A percentile compares a stretch with the other conserved stretches of the same genome.
These are phyloP conservation scores for Fusarium newnesense DNA, from an alignment of 2,329 filamentous ascomycete genomes.

Conservation along the genomic window DNA sequence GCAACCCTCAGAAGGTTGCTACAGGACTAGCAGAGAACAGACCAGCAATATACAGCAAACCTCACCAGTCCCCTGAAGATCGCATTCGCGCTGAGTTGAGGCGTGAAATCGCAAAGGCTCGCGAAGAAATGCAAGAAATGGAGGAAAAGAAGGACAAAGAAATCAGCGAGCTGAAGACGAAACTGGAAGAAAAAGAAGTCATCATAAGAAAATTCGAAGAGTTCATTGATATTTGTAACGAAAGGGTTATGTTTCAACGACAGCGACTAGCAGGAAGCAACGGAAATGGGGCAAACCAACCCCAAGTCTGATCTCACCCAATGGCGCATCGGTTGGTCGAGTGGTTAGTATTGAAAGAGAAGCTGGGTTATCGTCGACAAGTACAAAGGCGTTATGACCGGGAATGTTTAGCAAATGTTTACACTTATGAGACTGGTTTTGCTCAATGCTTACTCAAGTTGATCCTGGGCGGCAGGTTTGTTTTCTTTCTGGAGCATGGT, in stretches of 20 bases:
- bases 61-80: slow-evolving; percentile 70
- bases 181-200: slow-evolving; percentile 71
- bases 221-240: slow-evolving; percentile 77
- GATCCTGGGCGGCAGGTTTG: slow-evolving; percentile 35
- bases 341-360: slow-evolving; percentile 29
- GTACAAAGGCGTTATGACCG: slow-evolving; percentile 37
- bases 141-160: slow-evolving; percentile 67
- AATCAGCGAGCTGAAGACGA: slow-evolving; percentile 66
- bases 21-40: slow-evolving; percentile 68
- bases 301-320: slow-evolving; percentile 32
- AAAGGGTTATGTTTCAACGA: slow-evolving; percentile 71
- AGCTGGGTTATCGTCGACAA: slow-evolving; percentile 12
- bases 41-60: slow-evolving; percentile 74
- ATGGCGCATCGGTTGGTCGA: slow-evolving; percentile 28
- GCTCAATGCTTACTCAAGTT: slow-evolving; percentile 19
- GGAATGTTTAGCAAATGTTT: slow-evolving; percentile 9
- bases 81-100: slow-evolving; percentile 71
- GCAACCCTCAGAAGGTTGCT: slow-evolving; percentile 71
- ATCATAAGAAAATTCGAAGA: slow-evolving; percentile 73
- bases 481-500: slow-evolving; percentile 33
- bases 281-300: slow-evolving; percentile 42
- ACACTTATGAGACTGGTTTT: slow-evolving; percentile 26
- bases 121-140: slow-evolving; percentile 65
- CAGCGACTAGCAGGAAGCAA: slow-evolving; percentile 58
- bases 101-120: slow-evolving; percentile 67